phyloP scores from a whole-genome alignment of 1,139 yeast species.

The Blastobotrys arbuscula region DNA sequence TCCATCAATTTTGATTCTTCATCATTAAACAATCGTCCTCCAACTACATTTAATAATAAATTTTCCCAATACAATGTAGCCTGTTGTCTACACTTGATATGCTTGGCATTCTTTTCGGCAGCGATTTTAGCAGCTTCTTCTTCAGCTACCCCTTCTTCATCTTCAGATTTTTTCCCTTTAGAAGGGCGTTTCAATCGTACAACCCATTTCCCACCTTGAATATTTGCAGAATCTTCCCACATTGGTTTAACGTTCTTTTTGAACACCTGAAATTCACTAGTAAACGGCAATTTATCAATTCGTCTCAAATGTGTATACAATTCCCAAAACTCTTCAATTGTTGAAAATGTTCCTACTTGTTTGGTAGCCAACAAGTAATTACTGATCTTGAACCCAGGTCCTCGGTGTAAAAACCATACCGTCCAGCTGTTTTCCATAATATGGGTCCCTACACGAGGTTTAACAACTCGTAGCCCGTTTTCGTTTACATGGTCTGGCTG shows the following conservation, averaged over 20 bases:
- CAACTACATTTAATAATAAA: conserved; percentile 31
- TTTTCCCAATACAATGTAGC: conserved; percentile 34
- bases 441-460: conserved; percentile 19
- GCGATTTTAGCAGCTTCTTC: conserved; percentile 14
- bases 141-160: conserved; percentile 6
- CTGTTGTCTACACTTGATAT: conserved; percentile 23
- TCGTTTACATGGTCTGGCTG: conserved; percentile 12
- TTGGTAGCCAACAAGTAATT: conserved; percentile 34
- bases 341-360: conserved; percentile 32
- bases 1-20: conserved; percentile 15
- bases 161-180: conserved; percentile 18
- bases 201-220: conserved; percentile 64
- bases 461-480: conserved; percentile 19
- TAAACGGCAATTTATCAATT: conserved; percentile 45
- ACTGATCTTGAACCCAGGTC: conserved; percentile 33
- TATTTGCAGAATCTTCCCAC: conserved; percentile 66
- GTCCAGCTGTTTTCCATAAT: conserved; percentile 30
- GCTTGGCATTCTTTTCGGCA: conserved; percentile 14
- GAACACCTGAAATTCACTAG: conserved; percentile 57
- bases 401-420: conserved; percentile 36
- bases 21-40: conserved; percentile 26
- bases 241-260: conserved; percentile 61
- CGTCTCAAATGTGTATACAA: conserved; percentile 45
- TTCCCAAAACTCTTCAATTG: conserved; percentile 62
- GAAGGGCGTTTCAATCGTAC: conserved; percentile 41